These are phyloP conservation scores for Stemphylium beticola DNA, from an alignment of 2,329 filamentous ascomycete genomes.

Conservation along the genomic window DNA sequence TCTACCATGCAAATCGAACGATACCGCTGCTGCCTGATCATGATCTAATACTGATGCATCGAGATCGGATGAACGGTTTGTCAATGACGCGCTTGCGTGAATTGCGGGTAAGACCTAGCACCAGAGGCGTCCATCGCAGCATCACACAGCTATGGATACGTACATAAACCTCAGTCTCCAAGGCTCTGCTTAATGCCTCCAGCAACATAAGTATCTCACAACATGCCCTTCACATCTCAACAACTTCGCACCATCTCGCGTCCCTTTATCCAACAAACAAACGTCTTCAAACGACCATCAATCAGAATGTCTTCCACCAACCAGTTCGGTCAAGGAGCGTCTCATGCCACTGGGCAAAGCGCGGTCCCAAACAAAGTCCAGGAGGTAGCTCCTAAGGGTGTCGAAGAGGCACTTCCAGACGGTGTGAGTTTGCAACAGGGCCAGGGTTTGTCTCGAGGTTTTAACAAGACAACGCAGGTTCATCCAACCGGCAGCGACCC, in stretches of 20 bases:
- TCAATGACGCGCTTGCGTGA: slow-evolving; percentile 6
- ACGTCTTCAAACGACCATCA: slow-evolving; percentile 19
- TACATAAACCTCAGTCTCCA: slow-evolving; percentile 11
- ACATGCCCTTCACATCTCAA: slow-evolving; percentile 28
- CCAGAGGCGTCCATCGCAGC: neutral
- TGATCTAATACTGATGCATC: neutral
- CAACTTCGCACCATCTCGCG: slow-evolving; percentile 24
- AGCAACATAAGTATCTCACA: slow-evolving; percentile 3
- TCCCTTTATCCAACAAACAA: slow-evolving; percentile 21
- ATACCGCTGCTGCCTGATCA: neutral
- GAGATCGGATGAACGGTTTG: neutral
- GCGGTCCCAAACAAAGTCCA: slow-evolving; percentile 50
- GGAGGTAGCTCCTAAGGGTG: slow-evolving; percentile 46
- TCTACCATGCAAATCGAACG: neutral
- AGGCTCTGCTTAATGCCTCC: neutral
- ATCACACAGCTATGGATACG: neutral
- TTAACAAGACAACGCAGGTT: slow-evolving; percentile 28
- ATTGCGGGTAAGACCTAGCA: neutral
- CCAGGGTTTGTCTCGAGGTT: neutral
- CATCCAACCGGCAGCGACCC: slow-evolving; percentile 48
- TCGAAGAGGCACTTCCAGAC: slow-evolving; percentile 51
- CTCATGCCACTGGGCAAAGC: slow-evolving; percentile 51
- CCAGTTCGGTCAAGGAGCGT: slow-evolving; percentile 50
- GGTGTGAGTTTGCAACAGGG: slow-evolving; percentile 23
- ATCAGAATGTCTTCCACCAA: slow-evolving; percentile 40